Base-by-base conservation (phyloP, 2,329 filamentous ascomycete genomes). In the Apiospora rasikravindrae region DNA sequence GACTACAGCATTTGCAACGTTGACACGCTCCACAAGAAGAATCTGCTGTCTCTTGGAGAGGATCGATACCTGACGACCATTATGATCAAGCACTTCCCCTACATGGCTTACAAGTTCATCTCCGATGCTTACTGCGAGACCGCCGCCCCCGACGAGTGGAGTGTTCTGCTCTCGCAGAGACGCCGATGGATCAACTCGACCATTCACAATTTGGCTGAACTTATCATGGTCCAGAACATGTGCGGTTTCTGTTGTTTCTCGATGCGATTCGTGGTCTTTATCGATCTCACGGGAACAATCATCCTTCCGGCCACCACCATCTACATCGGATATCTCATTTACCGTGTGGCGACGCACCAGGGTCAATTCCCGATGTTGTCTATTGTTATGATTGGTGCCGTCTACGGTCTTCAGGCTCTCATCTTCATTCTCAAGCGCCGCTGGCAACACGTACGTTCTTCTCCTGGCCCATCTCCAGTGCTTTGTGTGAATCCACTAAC, bases 131-230 rank as follows among this genome's bases (percentile, higher is more conserved):
- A 95, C 82, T 97, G 95, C 76, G 92, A 94, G 79, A 99, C 96
- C 1, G 96, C 96, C 61, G 96, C 96, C 0, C 96, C 96, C 2
- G 95, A 98, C 79, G 94, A 93, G 33, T 99, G 95, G 94, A 93
- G 92, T 79, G 94, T 99, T 77, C 85, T 99, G 77, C 87, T 99
- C 44, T 99, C 96, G n/a, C 96, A 99, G 82, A 92, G 96, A 88
- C 95, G 96, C 86, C 93, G 96, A 81, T 99, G 96, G 96, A 99
- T 99, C 83, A 99, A 99, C 85, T 98, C 96, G 1, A 99, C 96
- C 13, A 93, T 99, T 74, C 96, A 99, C 87, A 99, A 99, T 81
- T 83, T 99, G 80, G 93, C 92, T 37, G 96, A 99, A 82, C 86
- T 99, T 79, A 92, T 98, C 81, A 92, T 92, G 78, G 88, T 99